phyloP scores from a whole-genome alignment of 768 basidiomycete genomes.

The Russula olivacea region DNA sequence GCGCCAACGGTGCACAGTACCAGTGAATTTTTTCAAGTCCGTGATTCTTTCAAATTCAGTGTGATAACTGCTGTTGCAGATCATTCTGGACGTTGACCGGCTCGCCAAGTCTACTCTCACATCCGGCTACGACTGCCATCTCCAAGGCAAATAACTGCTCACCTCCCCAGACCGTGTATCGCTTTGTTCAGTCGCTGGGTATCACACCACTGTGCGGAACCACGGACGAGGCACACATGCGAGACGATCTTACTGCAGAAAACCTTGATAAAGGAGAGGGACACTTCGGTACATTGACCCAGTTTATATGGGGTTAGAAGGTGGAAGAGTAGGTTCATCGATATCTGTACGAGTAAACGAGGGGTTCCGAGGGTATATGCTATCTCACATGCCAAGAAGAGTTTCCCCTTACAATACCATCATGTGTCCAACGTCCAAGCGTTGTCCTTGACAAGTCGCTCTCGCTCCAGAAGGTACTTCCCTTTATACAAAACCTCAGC shows the following conservation, averaged over 20 bases:
- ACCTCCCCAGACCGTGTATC: slow-evolving; percentile 61
- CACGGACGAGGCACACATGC: slow-evolving; percentile 59
- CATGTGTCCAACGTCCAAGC: slow-evolving; percentile 60
- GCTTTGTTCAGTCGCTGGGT: slow-evolving; percentile 57
- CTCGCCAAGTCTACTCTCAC: slow-evolving; percentile 55
- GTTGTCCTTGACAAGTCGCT: slow-evolving; percentile 78
- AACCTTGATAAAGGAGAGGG: slow-evolving; percentile 34
- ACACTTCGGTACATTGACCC: slow-evolving; percentile 28
- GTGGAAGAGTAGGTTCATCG: not conserved
- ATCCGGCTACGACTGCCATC: slow-evolving; percentile 42
- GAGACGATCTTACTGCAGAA: slow-evolving; percentile 50
- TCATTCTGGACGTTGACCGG: slow-evolving; percentile 87
- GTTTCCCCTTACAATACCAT: slow-evolving; percentile 17
- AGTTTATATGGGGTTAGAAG: slow-evolving; percentile 31
- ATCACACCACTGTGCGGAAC: slow-evolving; percentile 76
- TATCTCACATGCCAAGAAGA: not conserved
- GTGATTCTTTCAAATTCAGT: not conserved
- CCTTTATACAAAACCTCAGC: slow-evolving; percentile 38
- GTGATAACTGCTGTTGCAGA: slow-evolving; percentile 33
- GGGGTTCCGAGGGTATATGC: not conserved
- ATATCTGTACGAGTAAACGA: not conserved
- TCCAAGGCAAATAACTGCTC: slow-evolving; percentile 47
- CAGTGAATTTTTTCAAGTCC: slow-evolving; percentile 45
- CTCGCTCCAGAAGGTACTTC: slow-evolving; percentile 75
- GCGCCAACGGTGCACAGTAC: slow-evolving; percentile 56